Conservation (phyloP, 148 eudicot species). For the Suaeda aralocaspica region DNA sequence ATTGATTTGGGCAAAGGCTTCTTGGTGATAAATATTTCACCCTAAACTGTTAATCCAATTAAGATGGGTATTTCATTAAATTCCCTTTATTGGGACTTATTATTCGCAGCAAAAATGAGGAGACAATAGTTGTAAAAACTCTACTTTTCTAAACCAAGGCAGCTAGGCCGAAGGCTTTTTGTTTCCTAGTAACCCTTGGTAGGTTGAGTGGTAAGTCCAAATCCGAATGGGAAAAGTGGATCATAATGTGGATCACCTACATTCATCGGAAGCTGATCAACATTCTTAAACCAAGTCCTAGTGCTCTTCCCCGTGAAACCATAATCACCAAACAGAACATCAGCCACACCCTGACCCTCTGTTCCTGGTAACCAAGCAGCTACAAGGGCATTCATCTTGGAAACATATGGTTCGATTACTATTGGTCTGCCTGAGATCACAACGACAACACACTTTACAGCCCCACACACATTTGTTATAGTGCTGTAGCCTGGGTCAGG, state of each 20-base stretch:
- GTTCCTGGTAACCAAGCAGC: constrained; percentile 65
- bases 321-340: constrained; percentile 50
- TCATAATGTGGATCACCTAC: constrained; percentile 52
- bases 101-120: constrained; percentile 10
- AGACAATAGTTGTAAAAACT: constrained; percentile 9
- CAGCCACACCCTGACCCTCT: constrained; percentile 56
- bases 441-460: constrained; percentile 41
- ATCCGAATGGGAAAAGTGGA: constrained; percentile 54
- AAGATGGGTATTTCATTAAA: too few relatives aligned
- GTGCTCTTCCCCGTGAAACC: constrained; percentile 55
- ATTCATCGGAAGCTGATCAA: constrained; percentile 54
- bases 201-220: constrained; percentile 51
- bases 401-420: constrained; percentile 43
- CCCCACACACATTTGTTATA: constrained; percentile 42
- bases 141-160: not conserved
- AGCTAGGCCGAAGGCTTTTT: not conserved
- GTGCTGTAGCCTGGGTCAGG: constrained; percentile 34
- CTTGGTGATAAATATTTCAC: too few relatives aligned
- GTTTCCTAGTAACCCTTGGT: constrained; percentile 22
- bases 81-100: not conserved
- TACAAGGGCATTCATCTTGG: constrained; percentile 39
- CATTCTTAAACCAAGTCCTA: constrained; percentile 52
- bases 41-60: too few relatives aligned
- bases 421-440: constrained; percentile 50
- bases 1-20: too few relatives aligned